A percentile compares a stretch with the other conserved stretches of the same genome.
These are phyloP conservation scores for Penicillium maclennaniae DNA, from an alignment of 495 filamentous ascomycete species.

Conservation along the genomic window DNA sequence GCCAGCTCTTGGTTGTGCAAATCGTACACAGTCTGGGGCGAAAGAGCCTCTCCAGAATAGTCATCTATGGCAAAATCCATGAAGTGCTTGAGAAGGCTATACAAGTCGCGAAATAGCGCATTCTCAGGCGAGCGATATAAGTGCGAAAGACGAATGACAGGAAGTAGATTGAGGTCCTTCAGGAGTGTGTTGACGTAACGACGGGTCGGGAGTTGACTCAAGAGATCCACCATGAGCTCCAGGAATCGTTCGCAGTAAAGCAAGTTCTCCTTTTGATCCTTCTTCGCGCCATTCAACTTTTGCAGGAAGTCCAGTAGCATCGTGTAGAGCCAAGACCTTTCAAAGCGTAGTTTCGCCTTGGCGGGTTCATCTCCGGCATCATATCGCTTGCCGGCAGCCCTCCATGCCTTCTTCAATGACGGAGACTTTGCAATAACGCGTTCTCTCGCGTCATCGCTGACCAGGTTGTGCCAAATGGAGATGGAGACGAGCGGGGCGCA, in stretches of 20 bases:
- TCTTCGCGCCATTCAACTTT: slow-evolving; percentile 58
- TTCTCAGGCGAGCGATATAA: slow-evolving; percentile 71
- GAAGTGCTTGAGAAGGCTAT: slow-evolving; percentile 76
- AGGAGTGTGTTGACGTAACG: slow-evolving; percentile 89
- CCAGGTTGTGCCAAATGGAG: slow-evolving; percentile 90
- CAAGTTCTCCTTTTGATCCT: slow-evolving; percentile 56
- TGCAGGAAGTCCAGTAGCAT: slow-evolving; percentile 80
- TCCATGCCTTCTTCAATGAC: slow-evolving; percentile 83
- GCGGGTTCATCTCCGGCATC: slow-evolving; percentile 78
- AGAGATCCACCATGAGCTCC: slow-evolving; percentile 84
- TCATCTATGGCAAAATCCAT: slow-evolving; percentile 87
- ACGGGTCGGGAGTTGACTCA: slow-evolving; percentile 90
- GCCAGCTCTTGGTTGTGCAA: slow-evolving; percentile 72
- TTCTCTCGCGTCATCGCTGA: slow-evolving; percentile 65
- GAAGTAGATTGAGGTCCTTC: slow-evolving; percentile 84
- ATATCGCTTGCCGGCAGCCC: slow-evolving; percentile 78
- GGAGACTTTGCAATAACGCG: slow-evolving; percentile 62
- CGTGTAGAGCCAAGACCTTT: slow-evolving; percentile 89
- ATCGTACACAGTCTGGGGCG: slow-evolving; percentile 69
- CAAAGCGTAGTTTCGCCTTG: slow-evolving; percentile 80
- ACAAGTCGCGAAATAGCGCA: slow-evolving; percentile 77
- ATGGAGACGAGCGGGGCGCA: slow-evolving; percentile 94
- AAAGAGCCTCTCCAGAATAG: slow-evolving; percentile 74
- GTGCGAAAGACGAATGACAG: slow-evolving; percentile 75
- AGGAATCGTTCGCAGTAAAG: slow-evolving; percentile 89